Evolutionary conservation across 768 basidiomycete genomes (phyloP).

Genomic region (Termitomyces sp.): DNA sequence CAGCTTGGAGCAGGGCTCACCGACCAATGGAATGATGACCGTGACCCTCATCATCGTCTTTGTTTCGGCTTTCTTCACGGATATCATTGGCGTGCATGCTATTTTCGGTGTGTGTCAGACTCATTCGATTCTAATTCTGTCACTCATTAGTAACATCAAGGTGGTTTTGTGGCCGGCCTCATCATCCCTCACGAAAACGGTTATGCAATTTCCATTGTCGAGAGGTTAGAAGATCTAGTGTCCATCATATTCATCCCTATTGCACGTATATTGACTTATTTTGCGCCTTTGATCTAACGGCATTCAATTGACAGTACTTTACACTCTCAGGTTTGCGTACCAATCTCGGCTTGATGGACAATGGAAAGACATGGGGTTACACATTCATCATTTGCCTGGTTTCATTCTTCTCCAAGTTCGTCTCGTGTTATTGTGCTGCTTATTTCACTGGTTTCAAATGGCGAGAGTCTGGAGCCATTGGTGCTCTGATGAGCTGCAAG

Average conservation of each 20-base stretch:
- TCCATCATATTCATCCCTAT: constrained; percentile 70
- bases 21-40: constrained; percentile 74
- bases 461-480: constrained; percentile 81
- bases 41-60: constrained; percentile 71
- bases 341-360: constrained; percentile 71
- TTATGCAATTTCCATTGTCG: constrained; percentile 72
- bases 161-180: constrained; percentile 78
- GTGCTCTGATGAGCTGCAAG: constrained; percentile 87
- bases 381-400: constrained; percentile 66
- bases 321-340: constrained; percentile 74
- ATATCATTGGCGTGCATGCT: constrained; percentile 75
- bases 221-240: constrained; percentile 87
- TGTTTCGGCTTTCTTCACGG: constrained; percentile 75
- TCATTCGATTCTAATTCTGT: neutral
- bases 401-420: constrained; percentile 77
- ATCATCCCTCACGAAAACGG: constrained; percentile 82
- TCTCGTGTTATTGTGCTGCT: constrained; percentile 59
- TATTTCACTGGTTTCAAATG: constrained; percentile 55
- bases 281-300: neutral
- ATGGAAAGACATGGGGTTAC: constrained; percentile 79
- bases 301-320: constrained; percentile 58
- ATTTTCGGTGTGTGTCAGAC: constrained; percentile 44
- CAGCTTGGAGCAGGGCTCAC: constrained; percentile 65
- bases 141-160: constrained; percentile 24
- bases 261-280: constrained; percentile 32